These are phyloP conservation scores for Flaveria bidentis DNA, from an alignment of 129 eudicot genomes.

Conservation along the genomic window DNA sequence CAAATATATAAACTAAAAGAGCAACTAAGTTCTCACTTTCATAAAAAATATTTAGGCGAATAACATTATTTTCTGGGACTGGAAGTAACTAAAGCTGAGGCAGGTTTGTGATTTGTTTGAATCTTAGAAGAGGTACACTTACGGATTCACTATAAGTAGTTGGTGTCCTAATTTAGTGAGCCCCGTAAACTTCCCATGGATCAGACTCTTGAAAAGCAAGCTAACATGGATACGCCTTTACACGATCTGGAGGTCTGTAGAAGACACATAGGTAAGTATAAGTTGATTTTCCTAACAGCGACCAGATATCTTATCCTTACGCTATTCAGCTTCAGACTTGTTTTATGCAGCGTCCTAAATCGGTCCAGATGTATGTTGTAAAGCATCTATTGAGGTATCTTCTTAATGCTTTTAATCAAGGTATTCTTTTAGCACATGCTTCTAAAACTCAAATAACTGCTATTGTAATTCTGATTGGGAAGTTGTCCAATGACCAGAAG, in stretches of 20 bases:
- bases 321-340: background rate
- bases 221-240: background rate
- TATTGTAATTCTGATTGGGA: background rate
- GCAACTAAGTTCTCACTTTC: slow-evolving; percentile 5
- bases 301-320: background rate
- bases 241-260: background rate
- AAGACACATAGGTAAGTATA: background rate
- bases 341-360: background rate
- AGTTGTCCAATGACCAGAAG: slow-evolving; percentile 5
- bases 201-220: background rate
- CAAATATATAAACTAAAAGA: background rate
- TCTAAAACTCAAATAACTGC: background rate
- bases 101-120: background rate
- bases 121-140: background rate
- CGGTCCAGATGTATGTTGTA: background rate
- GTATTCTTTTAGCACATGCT: background rate
- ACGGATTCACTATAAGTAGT: background rate
- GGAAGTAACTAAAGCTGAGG: background rate
- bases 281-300: background rate
- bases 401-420: background rate
- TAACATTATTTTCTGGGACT: background rate
- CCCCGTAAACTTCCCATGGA: background rate
- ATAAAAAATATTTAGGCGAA: background rate
- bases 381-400: background rate
- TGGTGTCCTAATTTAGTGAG: background rate